Base-by-base conservation (phyloP, 768 basidiomycete genomes). In the Dacryopinax primogenitus region DNA sequence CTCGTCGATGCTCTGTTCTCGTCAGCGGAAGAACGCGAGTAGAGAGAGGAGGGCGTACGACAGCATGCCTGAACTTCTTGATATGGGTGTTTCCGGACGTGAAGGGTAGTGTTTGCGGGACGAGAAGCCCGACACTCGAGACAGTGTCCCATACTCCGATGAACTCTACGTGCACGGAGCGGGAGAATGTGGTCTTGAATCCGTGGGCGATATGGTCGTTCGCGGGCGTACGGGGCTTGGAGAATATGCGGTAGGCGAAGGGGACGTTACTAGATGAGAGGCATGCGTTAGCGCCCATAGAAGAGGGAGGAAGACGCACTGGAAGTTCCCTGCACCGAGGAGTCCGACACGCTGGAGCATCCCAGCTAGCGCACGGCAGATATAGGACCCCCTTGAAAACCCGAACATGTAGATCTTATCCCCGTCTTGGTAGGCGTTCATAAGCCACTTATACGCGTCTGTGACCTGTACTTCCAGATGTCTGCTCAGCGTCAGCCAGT, bases 111-210 rank as follows among this genome's bases (percentile, higher is more conserved):
- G 67, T 68, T 1, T 67, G 58, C 0, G 68, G 67, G 15, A 64
- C 35, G 16, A 71, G 0, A 1, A 68, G 62, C 4, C 71, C 72
- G 61, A 70, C 70, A 15, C 66, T 68, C 1, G 67, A 65, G 41
- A 72, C 71, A 1, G 70, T 72, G 39, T 72, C 72, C 66, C 47
- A 69, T 23, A 72, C 70, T 1, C 71, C 71, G 33, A 72, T 65
- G 26, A 71, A 72, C 1, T 70, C 67, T 16, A 71, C 68, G 4
- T 62, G 44, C 1, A 70, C 68, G 7, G 66, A 62, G 9, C 64
- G 41, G 15, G 66, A 69, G 63, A 70, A 72, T 1, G 68, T 68
- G 4, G 62, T 32, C 68, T 72, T 72, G 69, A 69, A 72, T 1
- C 64, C 68, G 4, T 32, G 2, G 1, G 67, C 68, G n/a, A 66